Base-by-base conservation (phyloP, 2,329 filamentous ascomycete species). In the Alternaria arbusti region DNA sequence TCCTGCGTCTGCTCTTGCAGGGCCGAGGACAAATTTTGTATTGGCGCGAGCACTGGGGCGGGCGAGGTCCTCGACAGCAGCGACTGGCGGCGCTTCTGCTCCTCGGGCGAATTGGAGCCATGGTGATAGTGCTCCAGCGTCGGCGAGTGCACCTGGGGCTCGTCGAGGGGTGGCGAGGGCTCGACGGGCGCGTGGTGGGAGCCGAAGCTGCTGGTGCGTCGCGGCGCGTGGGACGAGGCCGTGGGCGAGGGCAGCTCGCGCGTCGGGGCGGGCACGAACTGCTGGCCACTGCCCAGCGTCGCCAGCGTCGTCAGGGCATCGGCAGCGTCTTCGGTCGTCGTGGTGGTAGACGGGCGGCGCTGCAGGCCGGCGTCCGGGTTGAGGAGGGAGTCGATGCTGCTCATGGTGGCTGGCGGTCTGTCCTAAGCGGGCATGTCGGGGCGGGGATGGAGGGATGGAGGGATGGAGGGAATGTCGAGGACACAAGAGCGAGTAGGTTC, bases 71-170 rank as follows among this genome's bases (percentile, higher is more conserved):
- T 69, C 32, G 67, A 70, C 64, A 73, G 73, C 64, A 74, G 70
- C 55, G 70, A 82, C 66, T 71, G 82, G 46, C 79, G 75, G n/a
- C 80, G 74, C 50, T 69, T 68, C 56, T 78, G 76, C 67, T 81
- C 79, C 63, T 84, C 81, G 44, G 83, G 82, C 50, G 82, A 84
- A 40, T 76, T 76, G 43, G 82, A 82, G 47, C 78, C 77, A 65
- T 84, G 79, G 64, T 83, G 82, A 69, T 84, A 84, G 50, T 83
- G 82, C 23, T 84, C 81, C 47, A 84, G 78, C 3, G 82, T 82
- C 5, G 83, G 82, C 25, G 82, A 84, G 71, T 75, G 80, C 25
- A 65, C 45, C 23, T 78, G 74, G 25, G 74, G 72, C 52, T 64
- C 70, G 10, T 79, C 73, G 25, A 73, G 61, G 55, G 81, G 79